Conservation (phyloP, 1,284 basidiomycete species). For the Papiliotrema terrestris region DNA sequence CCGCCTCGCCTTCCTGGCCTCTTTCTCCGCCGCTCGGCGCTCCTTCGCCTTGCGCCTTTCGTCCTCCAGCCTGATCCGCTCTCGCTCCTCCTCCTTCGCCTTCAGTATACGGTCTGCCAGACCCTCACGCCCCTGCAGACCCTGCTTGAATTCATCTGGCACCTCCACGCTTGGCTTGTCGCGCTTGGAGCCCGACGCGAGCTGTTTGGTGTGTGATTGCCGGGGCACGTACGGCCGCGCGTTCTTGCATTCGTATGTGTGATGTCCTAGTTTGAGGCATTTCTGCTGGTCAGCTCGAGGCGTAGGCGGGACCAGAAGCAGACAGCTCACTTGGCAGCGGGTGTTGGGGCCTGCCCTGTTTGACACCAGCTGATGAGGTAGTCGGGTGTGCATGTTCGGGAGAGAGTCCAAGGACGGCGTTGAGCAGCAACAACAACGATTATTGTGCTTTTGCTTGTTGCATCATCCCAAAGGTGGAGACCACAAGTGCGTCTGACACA, state of each 20-base stretch:
- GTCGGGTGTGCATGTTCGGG: constrained; percentile 25
- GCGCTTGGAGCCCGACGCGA: constrained; percentile 25
- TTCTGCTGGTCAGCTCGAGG: constrained; percentile 18
- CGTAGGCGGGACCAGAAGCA: not conserved
- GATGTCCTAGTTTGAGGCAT: constrained; percentile 46
- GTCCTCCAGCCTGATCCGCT: constrained; percentile 12
- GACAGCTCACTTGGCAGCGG: constrained; percentile 43
- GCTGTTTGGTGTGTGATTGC: constrained; percentile 40
- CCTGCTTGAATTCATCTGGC: constrained; percentile 48
- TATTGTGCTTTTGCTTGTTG: too few relatives aligned
- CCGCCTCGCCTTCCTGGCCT: constrained; percentile 13
- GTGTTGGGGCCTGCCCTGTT: constrained; percentile 39
- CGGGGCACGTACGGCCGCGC: constrained; percentile 42
- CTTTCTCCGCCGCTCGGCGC: constrained; percentile 2
- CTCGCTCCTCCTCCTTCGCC: constrained; percentile 43
- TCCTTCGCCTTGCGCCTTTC: constrained; percentile 17
- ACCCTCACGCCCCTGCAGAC: constrained; percentile 22
- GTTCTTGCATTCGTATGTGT: constrained; percentile 49
- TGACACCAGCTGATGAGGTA: constrained; percentile 36
- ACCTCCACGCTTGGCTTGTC: constrained; percentile 42
- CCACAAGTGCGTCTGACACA: too few relatives aligned
- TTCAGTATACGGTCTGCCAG: constrained; percentile 47
- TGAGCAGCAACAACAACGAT: too few relatives aligned
- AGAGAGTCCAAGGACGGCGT: too few relatives aligned
- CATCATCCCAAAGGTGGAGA: too few relatives aligned